Conservation (phyloP, 306 rosid genomes). For the Cyamopsis tetragonoloba region DNA sequence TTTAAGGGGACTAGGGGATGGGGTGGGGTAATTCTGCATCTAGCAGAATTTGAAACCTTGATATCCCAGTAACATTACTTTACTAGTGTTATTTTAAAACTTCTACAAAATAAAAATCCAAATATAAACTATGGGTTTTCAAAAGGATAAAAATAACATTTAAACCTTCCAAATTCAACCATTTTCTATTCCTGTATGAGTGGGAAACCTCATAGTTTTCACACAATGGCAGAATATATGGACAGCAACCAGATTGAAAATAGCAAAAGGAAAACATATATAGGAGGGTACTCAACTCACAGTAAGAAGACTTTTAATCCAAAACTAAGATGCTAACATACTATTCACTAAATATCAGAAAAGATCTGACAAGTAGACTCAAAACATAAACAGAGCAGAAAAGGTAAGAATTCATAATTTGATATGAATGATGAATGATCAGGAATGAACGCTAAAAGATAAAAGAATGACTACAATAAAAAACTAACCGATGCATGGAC, state of each 20-base stretch:
- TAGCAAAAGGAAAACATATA: background rate
- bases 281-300: background rate
- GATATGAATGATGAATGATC: slow-evolving; percentile 17
- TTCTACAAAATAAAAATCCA: no score
- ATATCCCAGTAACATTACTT: no score
- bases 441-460: background rate
- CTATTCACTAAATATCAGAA: background rate
- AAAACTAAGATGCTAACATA: background rate
- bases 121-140: no score
- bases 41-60: no score
- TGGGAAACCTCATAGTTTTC: background rate
- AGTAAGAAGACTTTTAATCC: background rate
- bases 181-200: no score
- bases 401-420: background rate
- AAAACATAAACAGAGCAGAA: background rate
- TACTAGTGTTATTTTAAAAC: no score
- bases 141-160: no score
- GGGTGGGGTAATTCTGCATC: no score
- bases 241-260: background rate
- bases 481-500: slow-evolving; percentile 17
- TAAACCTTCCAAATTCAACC: no score
- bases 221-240: background rate
- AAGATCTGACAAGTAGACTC: background rate
- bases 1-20: no score
- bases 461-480: slow-evolving; percentile 8